Conservation (phyloP, 23 red algal genomes). For the Gracilaria caudata region DNA sequence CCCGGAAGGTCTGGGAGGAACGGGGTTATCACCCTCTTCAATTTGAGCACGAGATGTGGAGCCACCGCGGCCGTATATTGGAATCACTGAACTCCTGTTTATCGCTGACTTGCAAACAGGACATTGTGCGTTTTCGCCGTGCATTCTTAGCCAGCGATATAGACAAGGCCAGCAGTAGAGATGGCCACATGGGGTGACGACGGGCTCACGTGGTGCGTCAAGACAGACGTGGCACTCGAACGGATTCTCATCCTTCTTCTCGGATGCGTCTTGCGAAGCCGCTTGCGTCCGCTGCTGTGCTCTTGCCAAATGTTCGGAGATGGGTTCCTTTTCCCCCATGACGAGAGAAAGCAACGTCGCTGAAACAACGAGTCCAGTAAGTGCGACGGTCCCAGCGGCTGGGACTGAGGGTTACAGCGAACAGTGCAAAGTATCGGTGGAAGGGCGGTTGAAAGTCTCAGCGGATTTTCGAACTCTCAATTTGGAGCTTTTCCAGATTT, state of each 20-base stretch:
- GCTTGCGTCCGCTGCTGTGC: not conserved
- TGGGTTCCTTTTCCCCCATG: constrained; percentile 1
- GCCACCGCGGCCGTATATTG: constrained; percentile 93
- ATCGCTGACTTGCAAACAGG: constrained; percentile 95
- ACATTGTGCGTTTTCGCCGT: constrained; percentile 78
- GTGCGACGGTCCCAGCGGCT: too few species aligned
- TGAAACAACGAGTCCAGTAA: too few species aligned
- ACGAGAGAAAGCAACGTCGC: not conserved
- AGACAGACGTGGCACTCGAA: constrained; percentile 99
- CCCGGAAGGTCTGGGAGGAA: constrained; percentile 62
- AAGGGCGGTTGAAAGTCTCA: not conserved
- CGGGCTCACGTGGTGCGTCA: constrained; percentile 84
- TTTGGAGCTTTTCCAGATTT: constrained; percentile 9
- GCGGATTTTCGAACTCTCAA: constrained; percentile 6
- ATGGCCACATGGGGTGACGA: constrained; percentile 97
- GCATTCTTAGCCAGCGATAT: constrained; percentile 74
- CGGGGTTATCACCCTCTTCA: constrained; percentile 36
- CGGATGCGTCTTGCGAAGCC: not conserved
- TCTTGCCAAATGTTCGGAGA: not conserved
- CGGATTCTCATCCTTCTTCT: constrained; percentile 30
- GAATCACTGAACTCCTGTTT: constrained; percentile 74
- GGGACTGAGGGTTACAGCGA: too few species aligned
- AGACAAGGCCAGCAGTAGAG: constrained; percentile 98
- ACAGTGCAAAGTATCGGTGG: not conserved
- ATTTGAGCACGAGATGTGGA: constrained; percentile 31